These are phyloP conservation scores for Labyrinthula sp. DNA, from an alignment of 352 stramenopile genomes.

Conservation along the genomic window DNA sequence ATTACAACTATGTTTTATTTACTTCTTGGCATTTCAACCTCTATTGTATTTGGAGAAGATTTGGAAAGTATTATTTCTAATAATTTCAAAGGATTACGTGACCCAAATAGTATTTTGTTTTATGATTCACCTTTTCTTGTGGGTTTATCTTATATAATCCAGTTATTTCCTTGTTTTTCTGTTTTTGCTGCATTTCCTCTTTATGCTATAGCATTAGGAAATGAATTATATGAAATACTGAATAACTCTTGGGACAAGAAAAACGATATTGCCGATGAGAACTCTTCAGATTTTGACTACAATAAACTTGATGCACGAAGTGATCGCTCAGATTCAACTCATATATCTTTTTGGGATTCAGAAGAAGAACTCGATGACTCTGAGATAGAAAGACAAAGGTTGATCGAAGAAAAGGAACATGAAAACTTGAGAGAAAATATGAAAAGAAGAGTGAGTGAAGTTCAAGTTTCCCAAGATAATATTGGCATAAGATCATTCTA, in stretches of 20 bases:
- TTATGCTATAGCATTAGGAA: slow-evolving; percentile 24
- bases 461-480: too few relatives aligned
- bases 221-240: slow-evolving; percentile 8
- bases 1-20: slow-evolving; percentile 22
- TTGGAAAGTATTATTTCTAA: slow-evolving; percentile 1
- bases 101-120: not conserved
- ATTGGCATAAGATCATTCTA: too few relatives aligned
- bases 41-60: slow-evolving; percentile 22
- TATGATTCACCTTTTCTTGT: not conserved
- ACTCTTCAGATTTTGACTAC: too few relatives aligned
- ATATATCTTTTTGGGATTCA: too few relatives aligned
- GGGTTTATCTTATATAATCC: slow-evolving; percentile 14
- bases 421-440: too few relatives aligned
- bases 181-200: slow-evolving; percentile 20
- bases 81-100: slow-evolving; percentile 17
- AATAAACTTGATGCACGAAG: too few relatives aligned
- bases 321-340: too few relatives aligned
- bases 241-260: slow-evolving; percentile 1
- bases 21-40: slow-evolving; percentile 9
- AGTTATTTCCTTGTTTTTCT: slow-evolving; percentile 11
- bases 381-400: too few relatives aligned
- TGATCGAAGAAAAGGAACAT: too few relatives aligned
- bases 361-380: too few relatives aligned
- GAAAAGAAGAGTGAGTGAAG: too few relatives aligned
- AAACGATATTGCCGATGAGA: too few relatives aligned